Evolutionary conservation across 805 yeast species (phyloP), one percentile per base, ranked within the genome.

Genomic region (Candida glaebosa): DNA sequence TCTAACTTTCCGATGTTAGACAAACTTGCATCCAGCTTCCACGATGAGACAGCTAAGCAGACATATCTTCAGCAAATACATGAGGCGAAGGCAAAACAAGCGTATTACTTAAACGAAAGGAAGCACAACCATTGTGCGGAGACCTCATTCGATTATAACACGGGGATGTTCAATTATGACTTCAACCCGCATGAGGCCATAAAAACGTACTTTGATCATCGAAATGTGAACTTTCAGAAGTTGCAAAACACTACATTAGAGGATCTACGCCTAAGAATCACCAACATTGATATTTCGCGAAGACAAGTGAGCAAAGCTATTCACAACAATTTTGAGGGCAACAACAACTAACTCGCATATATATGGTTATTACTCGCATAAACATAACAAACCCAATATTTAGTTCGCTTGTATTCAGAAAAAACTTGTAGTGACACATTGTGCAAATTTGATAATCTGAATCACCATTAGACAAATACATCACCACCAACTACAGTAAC

Each of bases 141-240:
- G 28, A 34, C 25, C 8, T 32, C 50, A 6, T 61, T 61, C 38
- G 49, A 58, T 34, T 56, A 51, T 38, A 39, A 49, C 2, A 37
- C 46, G 3, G 69, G 68, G 2, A 38, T 60, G n/a, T 55, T 54
- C 35, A 46, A 46, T 10, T 49, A 50, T 18, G 71, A 65, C 35
- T 65, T 56, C 40, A 54, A 61, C 43, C 40, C 14, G 10, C 39
- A 8, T 33, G 16, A 22, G 24, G 26, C 36, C 31, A 36, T 33
- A 18, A 22, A 18, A 14, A 35, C 12, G 16, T 36, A 32, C 28
- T 24, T 9, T 17, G 34, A 32, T 31, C 32, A 8, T 24, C 38
- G 22, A 3, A 22, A 20, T 16, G 25, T 19, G 14, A 28, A 17
- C 9, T 18, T 22, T 20, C 30, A 34, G 10, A 12, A 28, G 28